Percentiles rank a stretch among this genome's conserved stretches.
These are phyloP conservation scores for Annona squamosa DNA, from an alignment of 164 flowering plant genomes.

Conservation along the genomic window DNA sequence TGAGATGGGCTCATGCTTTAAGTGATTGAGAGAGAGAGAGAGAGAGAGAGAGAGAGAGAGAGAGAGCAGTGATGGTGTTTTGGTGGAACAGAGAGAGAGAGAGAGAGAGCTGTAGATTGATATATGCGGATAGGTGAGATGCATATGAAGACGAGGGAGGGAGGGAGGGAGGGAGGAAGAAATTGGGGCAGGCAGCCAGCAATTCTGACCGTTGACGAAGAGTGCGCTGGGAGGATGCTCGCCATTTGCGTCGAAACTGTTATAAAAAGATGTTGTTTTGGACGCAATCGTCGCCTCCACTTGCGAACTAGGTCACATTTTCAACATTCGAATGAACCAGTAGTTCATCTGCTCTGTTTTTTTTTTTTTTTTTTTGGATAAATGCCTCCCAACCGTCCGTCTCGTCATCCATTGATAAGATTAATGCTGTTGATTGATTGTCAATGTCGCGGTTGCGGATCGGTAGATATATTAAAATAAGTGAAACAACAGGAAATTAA, in stretches of 20 bases:
- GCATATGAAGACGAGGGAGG: background rate
- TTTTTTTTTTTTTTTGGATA: too few species aligned
- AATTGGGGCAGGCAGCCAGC: background rate
- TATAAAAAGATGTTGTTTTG: background rate
- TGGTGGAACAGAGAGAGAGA: background rate
- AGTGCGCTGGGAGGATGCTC: background rate
- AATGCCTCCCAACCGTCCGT: background rate
- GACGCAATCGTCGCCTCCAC: background rate
- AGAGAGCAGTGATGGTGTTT: background rate
- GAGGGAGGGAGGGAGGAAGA: background rate
- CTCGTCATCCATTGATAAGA: too few species aligned
- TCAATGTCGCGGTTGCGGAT: too few species aligned
- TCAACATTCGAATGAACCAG: background rate
- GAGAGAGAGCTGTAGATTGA: background rate
- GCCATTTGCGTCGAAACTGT: background rate
- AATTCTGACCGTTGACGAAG: slow-evolving; percentile 7
- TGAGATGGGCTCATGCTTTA: slow-evolving; percentile 10
- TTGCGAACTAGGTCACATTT: background rate
- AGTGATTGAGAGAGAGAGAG: background rate
- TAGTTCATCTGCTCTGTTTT: background rate
- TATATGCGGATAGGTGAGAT: background rate
- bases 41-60: background rate
- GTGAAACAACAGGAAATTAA: too few species aligned
- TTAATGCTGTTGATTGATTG: too few species aligned
- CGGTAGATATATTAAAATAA: too few species aligned